phyloP scores from a whole-genome alignment of 140 eudicot genomes.

The Anethum foeniculum region DNA sequence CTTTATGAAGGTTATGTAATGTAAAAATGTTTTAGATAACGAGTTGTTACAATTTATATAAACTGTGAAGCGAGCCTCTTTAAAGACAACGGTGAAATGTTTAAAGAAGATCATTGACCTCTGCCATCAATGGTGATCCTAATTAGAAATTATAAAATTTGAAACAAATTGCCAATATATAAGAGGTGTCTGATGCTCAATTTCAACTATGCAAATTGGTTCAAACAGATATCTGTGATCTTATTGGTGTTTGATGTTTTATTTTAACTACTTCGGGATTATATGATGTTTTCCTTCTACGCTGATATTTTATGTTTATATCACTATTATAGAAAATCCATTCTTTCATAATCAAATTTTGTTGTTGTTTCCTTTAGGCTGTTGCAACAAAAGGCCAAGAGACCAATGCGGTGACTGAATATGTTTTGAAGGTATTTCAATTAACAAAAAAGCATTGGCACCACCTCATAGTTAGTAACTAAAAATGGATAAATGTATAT shows the following conservation, averaged over 20 bases:
- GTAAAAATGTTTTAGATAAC: not conserved
- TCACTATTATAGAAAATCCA: too few relatives aligned
- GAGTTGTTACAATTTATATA: too few relatives aligned
- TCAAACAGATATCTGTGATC: not conserved
- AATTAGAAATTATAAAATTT: too few relatives aligned
- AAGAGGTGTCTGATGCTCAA: not conserved
- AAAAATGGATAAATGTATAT: not conserved
- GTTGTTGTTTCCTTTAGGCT: slow-evolving; percentile 29
- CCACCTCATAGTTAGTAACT: not conserved
- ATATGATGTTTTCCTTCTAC: not conserved
- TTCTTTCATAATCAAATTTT: not conserved
- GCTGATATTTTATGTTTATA: too few relatives aligned
- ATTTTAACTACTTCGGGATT: not conserved
- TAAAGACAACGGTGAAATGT: not conserved
- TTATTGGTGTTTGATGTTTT: not conserved
- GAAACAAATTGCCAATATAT: not conserved
- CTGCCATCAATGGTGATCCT: not conserved
- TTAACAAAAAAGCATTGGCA: not conserved
- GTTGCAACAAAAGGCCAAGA: slow-evolving; percentile 70
- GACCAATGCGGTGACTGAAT: slow-evolving; percentile 67
- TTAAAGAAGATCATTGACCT: not conserved
- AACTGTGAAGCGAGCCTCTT: too few relatives aligned
- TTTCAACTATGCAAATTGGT: not conserved
- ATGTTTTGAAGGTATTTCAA: slow-evolving; percentile 48
- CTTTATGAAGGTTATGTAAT: slow-evolving; percentile 39